Evolutionary conservation across 1,284 basidiomycete species (phyloP), one percentile per base, ranked within the genome.

Genomic region (Waitea zeae): DNA sequence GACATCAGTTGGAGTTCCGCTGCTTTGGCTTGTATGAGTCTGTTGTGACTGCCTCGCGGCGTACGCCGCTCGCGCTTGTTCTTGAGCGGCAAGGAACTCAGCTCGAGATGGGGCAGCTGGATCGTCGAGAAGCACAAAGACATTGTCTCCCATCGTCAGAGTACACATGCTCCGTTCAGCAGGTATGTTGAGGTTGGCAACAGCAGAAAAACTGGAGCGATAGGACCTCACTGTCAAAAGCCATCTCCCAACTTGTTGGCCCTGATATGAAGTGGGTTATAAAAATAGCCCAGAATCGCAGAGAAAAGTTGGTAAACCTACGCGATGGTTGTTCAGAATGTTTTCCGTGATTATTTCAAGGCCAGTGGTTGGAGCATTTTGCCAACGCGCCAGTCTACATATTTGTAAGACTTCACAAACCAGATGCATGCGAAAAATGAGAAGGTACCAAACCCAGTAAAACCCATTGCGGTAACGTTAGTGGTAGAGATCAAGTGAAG

Each of bases 101-200:
- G 62, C 61, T 36, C 71, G 63, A 19, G 61, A 65, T 1, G 77
- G 79, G 5, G 77, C 76, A 5, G 61, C 53, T 22, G 73, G 73
- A 49, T 84, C 80, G 43, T 83, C 80, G 17, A 83, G 52, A 3
- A 73, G 61, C 18, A 81, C 77, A 47, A 81, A 84, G 17, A 77
- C 75, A 42, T 77, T 73, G 27, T 81, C 70, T 39, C 71, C 67
- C 73, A 82, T 77, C 4, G 77, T 77, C 15, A 83, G 57, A 17
- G 75, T 58, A 44, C 64, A 74, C 68, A 83, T 79, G 1, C 64
- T 64, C 19, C 79, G 64, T 45, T 81, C 78, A 7, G 64, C 56
- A n/a, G 57, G 56, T 20, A 66, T 45, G 30, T 65, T 57, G 33
- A 64, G 46, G 13, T 64, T 64, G 12, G 65, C 63, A 33, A 64